These are phyloP conservation scores for Talaromyces sp. DNA, from an alignment of 2,329 filamentous ascomycete species.

Conservation along the genomic window DNA sequence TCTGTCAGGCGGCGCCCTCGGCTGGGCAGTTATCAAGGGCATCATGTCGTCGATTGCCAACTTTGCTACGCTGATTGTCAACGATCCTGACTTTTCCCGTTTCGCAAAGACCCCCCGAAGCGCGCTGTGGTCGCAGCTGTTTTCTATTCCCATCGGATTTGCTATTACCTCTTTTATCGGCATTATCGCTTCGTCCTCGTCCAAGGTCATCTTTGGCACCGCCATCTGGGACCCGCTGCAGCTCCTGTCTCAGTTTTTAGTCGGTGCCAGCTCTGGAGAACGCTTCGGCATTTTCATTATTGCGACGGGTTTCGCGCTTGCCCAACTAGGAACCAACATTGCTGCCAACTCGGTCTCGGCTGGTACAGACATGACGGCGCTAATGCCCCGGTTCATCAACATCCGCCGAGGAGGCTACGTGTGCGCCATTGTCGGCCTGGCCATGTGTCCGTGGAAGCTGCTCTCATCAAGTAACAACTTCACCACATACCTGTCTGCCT, in stretches of 20 bases:
- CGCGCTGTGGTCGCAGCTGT: slow-evolving; percentile 74
- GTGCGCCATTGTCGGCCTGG: slow-evolving; percentile 72
- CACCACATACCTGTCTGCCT: slow-evolving; percentile 85
- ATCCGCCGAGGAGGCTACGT: slow-evolving; percentile 86
- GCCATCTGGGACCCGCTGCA: slow-evolving; percentile 70
- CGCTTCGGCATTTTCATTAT: slow-evolving; percentile 75
- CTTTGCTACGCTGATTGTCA: slow-evolving; percentile 77
- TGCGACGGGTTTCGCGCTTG: slow-evolving; percentile 65
- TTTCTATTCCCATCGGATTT: slow-evolving; percentile 68
- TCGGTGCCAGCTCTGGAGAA: slow-evolving; percentile 63
- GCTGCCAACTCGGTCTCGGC: slow-evolving; percentile 81
- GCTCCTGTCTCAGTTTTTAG: slow-evolving; percentile 62
- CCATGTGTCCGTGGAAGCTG: slow-evolving; percentile 78
- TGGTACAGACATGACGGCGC: slow-evolving; percentile 75
- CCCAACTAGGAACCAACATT: slow-evolving; percentile 82
- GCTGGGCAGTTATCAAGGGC: slow-evolving; percentile 77
- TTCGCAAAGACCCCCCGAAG: slow-evolving; percentile 74
- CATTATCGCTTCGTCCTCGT: slow-evolving; percentile 71
- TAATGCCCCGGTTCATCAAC: slow-evolving; percentile 73
- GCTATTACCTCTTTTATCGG: slow-evolving; percentile 80
- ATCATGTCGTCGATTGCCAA: slow-evolving; percentile 89
- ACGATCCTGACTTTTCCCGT: slow-evolving; percentile 79
- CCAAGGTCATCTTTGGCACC: slow-evolving; percentile 58
- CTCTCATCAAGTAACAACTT: slow-evolving; percentile 74
- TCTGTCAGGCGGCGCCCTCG: slow-evolving; percentile 63